phyloP scores from a whole-genome alignment of 2,329 filamentous ascomycete species.

The Herpotrichia juniperi region DNA sequence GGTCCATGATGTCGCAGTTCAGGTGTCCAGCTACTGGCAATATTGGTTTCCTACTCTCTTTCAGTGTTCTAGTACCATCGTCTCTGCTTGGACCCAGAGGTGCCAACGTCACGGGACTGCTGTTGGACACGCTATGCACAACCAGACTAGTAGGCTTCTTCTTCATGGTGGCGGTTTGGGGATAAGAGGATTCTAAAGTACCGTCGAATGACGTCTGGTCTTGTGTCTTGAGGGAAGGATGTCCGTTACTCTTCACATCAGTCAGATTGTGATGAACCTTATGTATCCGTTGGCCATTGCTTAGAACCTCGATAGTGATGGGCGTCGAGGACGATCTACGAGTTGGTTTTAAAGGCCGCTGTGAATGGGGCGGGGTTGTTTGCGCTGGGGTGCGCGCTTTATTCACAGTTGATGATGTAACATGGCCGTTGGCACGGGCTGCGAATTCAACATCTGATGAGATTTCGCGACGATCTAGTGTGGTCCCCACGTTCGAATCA shows the following conservation, averaged over 20 bases:
- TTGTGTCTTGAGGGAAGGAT: constrained; percentile 2
- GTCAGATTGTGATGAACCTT: constrained; percentile 31
- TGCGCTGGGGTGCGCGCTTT: background rate
- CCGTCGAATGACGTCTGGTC: constrained; percentile 12
- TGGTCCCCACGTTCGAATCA: background rate
- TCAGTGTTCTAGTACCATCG: background rate
- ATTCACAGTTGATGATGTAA: constrained; percentile 14
- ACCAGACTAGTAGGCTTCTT: constrained; percentile 4
- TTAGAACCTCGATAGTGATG: constrained; percentile 17
- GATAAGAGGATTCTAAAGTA: constrained; percentile 18
- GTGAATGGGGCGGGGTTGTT: constrained; percentile 18
- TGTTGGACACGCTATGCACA: background rate
- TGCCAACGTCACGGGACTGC: background rate
- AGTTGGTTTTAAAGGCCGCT: constrained; percentile 3
- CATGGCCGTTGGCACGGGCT: constrained; percentile 18
- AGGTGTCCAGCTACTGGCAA: constrained; percentile 30
- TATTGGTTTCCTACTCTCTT: background rate
- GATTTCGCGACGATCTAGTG: background rate
- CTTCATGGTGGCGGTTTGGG: constrained; percentile 26
- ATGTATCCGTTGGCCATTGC: constrained; percentile 35
- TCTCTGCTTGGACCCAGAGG: background rate
- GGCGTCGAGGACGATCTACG: constrained; percentile 13
- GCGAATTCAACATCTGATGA: background rate
- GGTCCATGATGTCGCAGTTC: constrained; percentile 34
- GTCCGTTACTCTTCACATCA: constrained; percentile 8